phyloP scores from a whole-genome alignment of 2,329 filamentous ascomycete species.

The Fusarium setosum region DNA sequence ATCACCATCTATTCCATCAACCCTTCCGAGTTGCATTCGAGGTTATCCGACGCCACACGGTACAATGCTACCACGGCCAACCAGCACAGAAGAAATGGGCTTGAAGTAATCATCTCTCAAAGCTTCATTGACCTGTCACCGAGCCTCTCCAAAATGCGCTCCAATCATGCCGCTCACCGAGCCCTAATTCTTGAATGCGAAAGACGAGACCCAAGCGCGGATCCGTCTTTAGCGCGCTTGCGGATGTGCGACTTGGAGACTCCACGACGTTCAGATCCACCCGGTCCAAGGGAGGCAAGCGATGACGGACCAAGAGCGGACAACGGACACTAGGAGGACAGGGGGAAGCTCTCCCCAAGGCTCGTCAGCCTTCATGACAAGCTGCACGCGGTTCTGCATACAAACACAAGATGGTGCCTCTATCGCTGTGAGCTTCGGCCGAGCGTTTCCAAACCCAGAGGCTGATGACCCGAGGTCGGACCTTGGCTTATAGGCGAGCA shows the following conservation, averaged over 20 bases:
- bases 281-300: slow-evolving; percentile 40
- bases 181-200: slow-evolving; percentile 11
- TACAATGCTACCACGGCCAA: too few species aligned
- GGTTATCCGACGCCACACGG: too few species aligned
- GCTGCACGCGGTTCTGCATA: not conserved
- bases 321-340: slow-evolving; percentile 25
- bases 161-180: slow-evolving; percentile 28
- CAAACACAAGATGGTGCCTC: not conserved
- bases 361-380: slow-evolving; percentile 11
- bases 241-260: slow-evolving; percentile 20
- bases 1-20: too few species aligned
- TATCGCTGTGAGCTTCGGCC: not conserved
- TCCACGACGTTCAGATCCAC: slow-evolving; percentile 40
- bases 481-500: slow-evolving; percentile 11
- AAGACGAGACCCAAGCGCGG: slow-evolving; percentile 31
- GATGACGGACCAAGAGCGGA: slow-evolving; percentile 1
- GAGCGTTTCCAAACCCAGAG: slow-evolving; percentile 2
- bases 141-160: slow-evolving; percentile 24
- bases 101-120: slow-evolving; percentile 1
- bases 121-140: slow-evolving; percentile 5
- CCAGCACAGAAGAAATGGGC: slow-evolving; percentile 2
- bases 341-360: slow-evolving; percentile 2
- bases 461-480: slow-evolving; percentile 10
- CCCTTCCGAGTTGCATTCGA: too few species aligned
- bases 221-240: slow-evolving; percentile 41